Evolutionary conservation across 1,284 basidiomycete genomes (phyloP).

Genomic region (Pterulicium gracile): DNA sequence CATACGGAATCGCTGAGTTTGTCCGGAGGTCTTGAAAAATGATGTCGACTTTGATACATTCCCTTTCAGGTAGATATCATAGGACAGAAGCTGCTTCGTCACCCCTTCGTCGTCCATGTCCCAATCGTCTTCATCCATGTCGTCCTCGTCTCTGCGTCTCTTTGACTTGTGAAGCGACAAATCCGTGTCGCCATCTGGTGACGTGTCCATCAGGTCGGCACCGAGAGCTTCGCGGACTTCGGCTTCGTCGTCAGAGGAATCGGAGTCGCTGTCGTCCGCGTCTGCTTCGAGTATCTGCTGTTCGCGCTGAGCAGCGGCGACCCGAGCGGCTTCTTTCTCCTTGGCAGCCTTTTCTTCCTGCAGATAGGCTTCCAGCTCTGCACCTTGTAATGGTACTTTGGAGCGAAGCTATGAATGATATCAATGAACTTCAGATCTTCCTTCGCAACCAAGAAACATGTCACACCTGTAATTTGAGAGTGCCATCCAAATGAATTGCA

Average conservation of each 20-base stretch:
- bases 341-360: slow-evolving; percentile 72
- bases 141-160: slow-evolving; percentile 34
- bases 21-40: slow-evolving; percentile 72
- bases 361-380: slow-evolving; percentile 76
- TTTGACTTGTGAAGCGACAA: slow-evolving; percentile 13
- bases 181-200: slow-evolving; percentile 20
- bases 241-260: slow-evolving; percentile 59
- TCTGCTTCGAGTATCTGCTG: slow-evolving; percentile 88
- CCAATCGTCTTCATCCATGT: slow-evolving; percentile 56
- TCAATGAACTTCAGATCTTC: slow-evolving; percentile 1
- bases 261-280: slow-evolving; percentile 56
- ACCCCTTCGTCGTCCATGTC: slow-evolving; percentile 62
- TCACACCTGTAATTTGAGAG: slow-evolving; percentile 55
- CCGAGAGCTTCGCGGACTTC: slow-evolving; percentile 55
- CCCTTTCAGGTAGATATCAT: slow-evolving; percentile 95
- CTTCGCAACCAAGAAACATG: slow-evolving; percentile 2
- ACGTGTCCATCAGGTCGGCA: slow-evolving; percentile 36
- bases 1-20: slow-evolving; percentile 83
- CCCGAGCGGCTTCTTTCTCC: slow-evolving; percentile 81
- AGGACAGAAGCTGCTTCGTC: slow-evolving; percentile 70
- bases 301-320: slow-evolving; percentile 75
- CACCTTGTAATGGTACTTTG: slow-evolving; percentile 80
- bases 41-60: slow-evolving; percentile 75
- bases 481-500: slow-evolving; percentile 68
- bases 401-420: slow-evolving; percentile 55